Percentiles rank a stretch among this genome's conserved stretches.
These are phyloP conservation scores for Ceratorhiza oryzae-sativae DNA, from an alignment of 1,284 basidiomycete genomes.

Conservation along the genomic window DNA sequence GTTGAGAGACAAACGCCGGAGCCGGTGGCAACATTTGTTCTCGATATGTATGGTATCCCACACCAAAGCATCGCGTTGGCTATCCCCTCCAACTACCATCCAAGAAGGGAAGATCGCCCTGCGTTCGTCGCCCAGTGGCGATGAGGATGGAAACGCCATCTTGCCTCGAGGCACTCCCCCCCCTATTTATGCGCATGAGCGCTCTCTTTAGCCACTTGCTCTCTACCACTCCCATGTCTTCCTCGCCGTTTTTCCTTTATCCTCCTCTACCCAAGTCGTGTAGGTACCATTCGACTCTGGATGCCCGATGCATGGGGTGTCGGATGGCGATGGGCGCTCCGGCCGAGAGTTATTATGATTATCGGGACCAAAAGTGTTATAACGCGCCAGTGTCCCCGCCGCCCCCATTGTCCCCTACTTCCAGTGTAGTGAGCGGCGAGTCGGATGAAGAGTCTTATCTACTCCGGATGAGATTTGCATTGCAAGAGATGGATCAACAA, in stretches of 20 bases:
- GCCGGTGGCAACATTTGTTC: neutral
- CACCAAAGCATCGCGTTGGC: neutral
- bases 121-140: neutral
- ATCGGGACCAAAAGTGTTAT: constrained; percentile 1
- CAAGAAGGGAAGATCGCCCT: neutral
- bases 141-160: neutral
- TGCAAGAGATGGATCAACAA: constrained; percentile 25
- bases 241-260: neutral
- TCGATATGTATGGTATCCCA: neutral
- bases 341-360: constrained; percentile 25
- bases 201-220: neutral
- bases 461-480: constrained; percentile 25
- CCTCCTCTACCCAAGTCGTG: neutral
- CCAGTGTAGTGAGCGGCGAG: constrained; percentile 2
- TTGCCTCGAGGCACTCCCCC: neutral
- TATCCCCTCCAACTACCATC: neutral
- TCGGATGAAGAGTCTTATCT: constrained; percentile 36
- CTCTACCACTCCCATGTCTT: constrained; percentile 1
- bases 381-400: neutral
- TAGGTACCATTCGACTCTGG: neutral
- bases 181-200: neutral
- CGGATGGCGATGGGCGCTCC: constrained; percentile 31
- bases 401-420: neutral
- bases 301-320: constrained; percentile 19
- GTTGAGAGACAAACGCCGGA: too few species aligned